phyloP scores from a whole-genome alignment of 1,139 yeast species.

The Scheffersomyces segobiensis region DNA sequence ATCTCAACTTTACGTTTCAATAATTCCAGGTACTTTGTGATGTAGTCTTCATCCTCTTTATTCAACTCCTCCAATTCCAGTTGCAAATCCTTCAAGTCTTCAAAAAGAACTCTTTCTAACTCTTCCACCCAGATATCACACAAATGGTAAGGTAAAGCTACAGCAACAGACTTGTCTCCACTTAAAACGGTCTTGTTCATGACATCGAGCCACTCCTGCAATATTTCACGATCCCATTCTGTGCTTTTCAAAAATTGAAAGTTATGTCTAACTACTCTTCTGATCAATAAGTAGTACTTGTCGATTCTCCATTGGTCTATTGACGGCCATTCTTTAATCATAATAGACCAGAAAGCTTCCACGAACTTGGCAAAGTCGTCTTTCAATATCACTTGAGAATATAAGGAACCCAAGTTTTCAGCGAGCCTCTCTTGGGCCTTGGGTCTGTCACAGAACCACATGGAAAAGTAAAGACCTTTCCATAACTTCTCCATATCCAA shows the following conservation, averaged over 20 bases:
- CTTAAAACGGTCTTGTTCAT: conserved; percentile 44
- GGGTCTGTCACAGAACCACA: conserved; percentile 97
- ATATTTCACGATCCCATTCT: conserved; percentile 56
- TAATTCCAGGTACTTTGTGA: conserved; percentile 26
- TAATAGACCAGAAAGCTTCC: conserved; percentile 79
- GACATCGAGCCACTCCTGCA: conserved; percentile 47
- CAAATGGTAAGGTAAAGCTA: conserved; percentile 81
- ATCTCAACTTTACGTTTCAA: conserved; percentile 27
- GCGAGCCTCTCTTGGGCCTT: conserved; percentile 88
- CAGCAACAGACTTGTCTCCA: conserved; percentile 61
- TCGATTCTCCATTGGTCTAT: conserved; percentile 88
- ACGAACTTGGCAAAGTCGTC: conserved; percentile 52
- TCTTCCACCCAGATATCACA: conserved; percentile 86
- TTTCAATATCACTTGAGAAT: conserved; percentile 45
- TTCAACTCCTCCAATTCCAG: conserved; percentile 41
- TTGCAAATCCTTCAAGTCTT: conserved; percentile 38
- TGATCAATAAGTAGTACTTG: conserved; percentile 76
- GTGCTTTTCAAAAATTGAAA: conserved; percentile 55
- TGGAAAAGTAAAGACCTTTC: conserved; percentile 88
- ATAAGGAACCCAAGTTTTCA: conserved; percentile 65
- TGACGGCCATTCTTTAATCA: conserved; percentile 79
- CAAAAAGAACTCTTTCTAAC: conserved; percentile 64
- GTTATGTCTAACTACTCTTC: conserved; percentile 72
- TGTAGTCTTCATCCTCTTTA: conserved; percentile 25
- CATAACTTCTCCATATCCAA: conserved; percentile 79